Evolutionary conservation across 495 filamentous ascomycete genomes (phyloP).

Genomic region (Hypomontagnella submonticulosa): DNA sequence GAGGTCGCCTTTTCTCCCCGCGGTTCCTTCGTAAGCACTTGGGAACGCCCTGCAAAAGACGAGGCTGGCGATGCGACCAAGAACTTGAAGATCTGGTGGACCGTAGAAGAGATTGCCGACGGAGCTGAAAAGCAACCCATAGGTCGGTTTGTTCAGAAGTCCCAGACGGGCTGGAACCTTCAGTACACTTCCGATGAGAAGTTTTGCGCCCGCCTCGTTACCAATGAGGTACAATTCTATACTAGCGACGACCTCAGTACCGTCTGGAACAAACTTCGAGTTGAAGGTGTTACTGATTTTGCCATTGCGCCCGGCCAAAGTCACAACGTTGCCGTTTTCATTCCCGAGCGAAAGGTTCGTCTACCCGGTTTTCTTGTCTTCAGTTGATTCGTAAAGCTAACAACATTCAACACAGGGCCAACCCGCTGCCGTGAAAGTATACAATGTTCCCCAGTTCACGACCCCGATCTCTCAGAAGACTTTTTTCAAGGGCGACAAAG

Average conservation of each 20-base stretch:
- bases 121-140: conserved; percentile 75
- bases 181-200: conserved; percentile 95
- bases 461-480: conserved; percentile 91
- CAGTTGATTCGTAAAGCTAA: conserved; percentile 17
- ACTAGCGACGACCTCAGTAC: conserved; percentile 82
- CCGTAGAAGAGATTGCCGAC: conserved; percentile 65
- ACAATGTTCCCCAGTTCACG: conserved; percentile 86
- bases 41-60: conserved; percentile 93
- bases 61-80: conserved; percentile 90
- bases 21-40: conserved; percentile 93
- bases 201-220: conserved; percentile 91
- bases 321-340: conserved; percentile 89
- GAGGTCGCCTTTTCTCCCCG: conserved; percentile 93
- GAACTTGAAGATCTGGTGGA: conserved; percentile 97
- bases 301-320: conserved; percentile 88
- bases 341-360: conserved; percentile 91
- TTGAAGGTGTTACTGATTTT: conserved; percentile 92
- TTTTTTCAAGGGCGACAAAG: conserved; percentile 99
- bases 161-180: conserved; percentile 94
- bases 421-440: conserved; percentile 93
- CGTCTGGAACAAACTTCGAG: conserved; percentile 94
- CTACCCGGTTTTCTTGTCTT: background rate
- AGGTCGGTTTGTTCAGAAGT: conserved; percentile 92
- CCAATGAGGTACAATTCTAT: conserved; percentile 98
- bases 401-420: conserved; percentile 68